Evolutionary conservation across 2,329 filamentous ascomycete species (phyloP).

Genomic region (Stachybotrys chartarum): DNA sequence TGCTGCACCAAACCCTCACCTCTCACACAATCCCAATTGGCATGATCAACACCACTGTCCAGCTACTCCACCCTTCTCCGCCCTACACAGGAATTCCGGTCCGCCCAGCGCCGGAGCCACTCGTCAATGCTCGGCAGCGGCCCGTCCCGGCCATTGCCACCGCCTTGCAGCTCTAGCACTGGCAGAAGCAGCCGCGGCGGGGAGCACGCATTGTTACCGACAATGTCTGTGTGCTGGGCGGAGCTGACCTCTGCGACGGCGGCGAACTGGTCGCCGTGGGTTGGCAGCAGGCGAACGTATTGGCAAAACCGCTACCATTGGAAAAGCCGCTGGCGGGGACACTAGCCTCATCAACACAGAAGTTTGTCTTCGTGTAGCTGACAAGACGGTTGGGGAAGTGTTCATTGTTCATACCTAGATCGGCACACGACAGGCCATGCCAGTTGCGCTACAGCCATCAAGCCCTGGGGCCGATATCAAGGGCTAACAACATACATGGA

Average conservation of each 20-base stretch:
- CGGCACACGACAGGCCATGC: constrained; percentile 28
- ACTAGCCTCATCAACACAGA: constrained; percentile 30
- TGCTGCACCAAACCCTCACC: constrained; percentile 8
- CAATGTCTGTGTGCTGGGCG: constrained; percentile 32
- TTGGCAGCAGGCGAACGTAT: constrained; percentile 30
- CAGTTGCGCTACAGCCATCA: constrained; percentile 24
- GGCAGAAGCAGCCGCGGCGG: constrained; percentile 34
- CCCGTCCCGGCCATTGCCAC: constrained; percentile 30
- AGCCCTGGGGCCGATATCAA: not conserved
- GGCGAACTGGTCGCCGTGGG: constrained; percentile 27
- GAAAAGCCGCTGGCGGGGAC: constrained; percentile 36
- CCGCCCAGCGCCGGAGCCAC: constrained; percentile 30
- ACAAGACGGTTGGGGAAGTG: constrained; percentile 37
- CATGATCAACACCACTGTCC: constrained; percentile 6
- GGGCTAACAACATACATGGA: constrained; percentile 18
- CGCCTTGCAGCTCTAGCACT: constrained; percentile 45
- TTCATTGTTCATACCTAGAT: constrained; percentile 26
- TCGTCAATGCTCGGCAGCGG: constrained; percentile 35
- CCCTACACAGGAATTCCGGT: constrained; percentile 11
- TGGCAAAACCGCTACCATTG: constrained; percentile 37
- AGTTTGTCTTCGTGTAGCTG: constrained; percentile 23
- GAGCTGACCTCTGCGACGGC: constrained; percentile 34
- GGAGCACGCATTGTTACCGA: constrained; percentile 18
- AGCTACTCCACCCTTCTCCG: constrained; percentile 1
- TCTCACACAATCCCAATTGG: constrained; percentile 8